phyloP scores from a whole-genome alignment of 805 yeast species.

The Starmerella apicola region DNA sequence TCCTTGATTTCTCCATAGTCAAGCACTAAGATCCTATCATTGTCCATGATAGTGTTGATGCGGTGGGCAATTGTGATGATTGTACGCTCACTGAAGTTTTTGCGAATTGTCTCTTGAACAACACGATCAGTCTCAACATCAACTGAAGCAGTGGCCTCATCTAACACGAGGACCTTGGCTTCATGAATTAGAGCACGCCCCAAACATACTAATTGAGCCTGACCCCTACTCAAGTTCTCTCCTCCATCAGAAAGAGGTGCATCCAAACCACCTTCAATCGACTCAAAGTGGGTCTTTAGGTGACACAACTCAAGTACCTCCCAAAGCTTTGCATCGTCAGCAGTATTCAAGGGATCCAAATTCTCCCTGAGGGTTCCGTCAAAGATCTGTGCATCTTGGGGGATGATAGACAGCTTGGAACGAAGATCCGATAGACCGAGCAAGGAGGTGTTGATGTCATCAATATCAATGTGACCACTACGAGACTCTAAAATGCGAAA shows the following conservation, averaged over 20 bases:
- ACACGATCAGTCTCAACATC: conserved; percentile 68
- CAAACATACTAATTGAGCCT: conserved; percentile 67
- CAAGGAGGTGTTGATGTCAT: conserved; percentile 50
- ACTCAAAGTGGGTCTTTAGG: conserved; percentile 50
- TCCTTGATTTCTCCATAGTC: conserved; percentile 60
- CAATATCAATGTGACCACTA: conserved; percentile 55
- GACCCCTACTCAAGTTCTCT: conserved; percentile 67
- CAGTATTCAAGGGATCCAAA: conserved; percentile 63
- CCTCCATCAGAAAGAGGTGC: conserved; percentile 58
- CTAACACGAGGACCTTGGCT: conserved; percentile 57
- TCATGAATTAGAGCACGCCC: conserved; percentile 65
- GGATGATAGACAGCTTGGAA: conserved; percentile 68
- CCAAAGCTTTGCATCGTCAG: conserved; percentile 67
- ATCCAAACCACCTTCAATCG: conserved; percentile 40
- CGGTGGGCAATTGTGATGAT: conserved; percentile 79
- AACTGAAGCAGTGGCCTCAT: conserved; percentile 73
- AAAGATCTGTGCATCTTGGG: conserved; percentile 87
- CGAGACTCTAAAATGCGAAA: conserved; percentile 75
- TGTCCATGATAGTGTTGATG: conserved; percentile 66
- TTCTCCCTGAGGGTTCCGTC: conserved; percentile 78
- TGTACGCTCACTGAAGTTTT: conserved; percentile 53
- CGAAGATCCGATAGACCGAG: conserved; percentile 72
- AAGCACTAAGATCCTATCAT: conserved; percentile 59
- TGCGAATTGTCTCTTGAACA: conserved; percentile 62
- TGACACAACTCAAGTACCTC: conserved; percentile 65